phyloP scores from a whole-genome alignment of 352 stramenopile genomes.

The Phytophthora chlamydospora region DNA sequence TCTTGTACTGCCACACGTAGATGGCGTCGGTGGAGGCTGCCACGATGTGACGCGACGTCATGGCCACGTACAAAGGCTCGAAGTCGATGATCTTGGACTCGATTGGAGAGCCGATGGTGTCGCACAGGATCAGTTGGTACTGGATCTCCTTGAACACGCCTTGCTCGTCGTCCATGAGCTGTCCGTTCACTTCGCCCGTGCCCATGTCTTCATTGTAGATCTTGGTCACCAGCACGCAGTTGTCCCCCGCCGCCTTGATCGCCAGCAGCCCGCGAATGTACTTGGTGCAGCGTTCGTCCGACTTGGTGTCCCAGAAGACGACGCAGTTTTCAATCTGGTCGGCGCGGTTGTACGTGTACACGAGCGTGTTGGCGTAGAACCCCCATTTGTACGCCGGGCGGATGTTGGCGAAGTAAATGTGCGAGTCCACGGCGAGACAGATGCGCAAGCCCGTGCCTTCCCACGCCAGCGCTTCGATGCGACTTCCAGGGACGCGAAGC shows the following conservation, averaged over 20 bases:
- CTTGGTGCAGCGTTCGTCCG: conserved; percentile 86
- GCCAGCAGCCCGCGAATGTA: conserved; percentile 79
- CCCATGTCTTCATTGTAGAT: conserved; percentile 79
- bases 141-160: conserved; percentile 66
- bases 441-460: conserved; percentile 92
- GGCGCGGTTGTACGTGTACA: conserved; percentile 91
- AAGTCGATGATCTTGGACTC: conserved; percentile 89
- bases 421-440: conserved; percentile 92
- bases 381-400: conserved; percentile 93
- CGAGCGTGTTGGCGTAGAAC: conserved; percentile 89
- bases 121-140: conserved; percentile 88
- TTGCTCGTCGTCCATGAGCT: conserved; percentile 26
- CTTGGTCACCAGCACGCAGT: conserved; percentile 88
- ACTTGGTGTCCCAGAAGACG: conserved; percentile 93
- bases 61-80: conserved; percentile 82
- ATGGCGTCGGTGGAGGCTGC: conserved; percentile 82
- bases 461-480: conserved; percentile 91
- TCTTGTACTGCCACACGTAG: conserved; percentile 95
- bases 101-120: conserved; percentile 84
- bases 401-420: conserved; percentile 97
- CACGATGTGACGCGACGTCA: conserved; percentile 89
- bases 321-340: conserved; percentile 90
- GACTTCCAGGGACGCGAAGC: conserved; percentile 87
- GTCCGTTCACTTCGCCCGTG: conserved; percentile 26
- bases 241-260: conserved; percentile 86